Evolutionary conservation across 495 filamentous ascomycete genomes (phyloP).

Genomic region (Lasiosphaeria ovina): DNA sequence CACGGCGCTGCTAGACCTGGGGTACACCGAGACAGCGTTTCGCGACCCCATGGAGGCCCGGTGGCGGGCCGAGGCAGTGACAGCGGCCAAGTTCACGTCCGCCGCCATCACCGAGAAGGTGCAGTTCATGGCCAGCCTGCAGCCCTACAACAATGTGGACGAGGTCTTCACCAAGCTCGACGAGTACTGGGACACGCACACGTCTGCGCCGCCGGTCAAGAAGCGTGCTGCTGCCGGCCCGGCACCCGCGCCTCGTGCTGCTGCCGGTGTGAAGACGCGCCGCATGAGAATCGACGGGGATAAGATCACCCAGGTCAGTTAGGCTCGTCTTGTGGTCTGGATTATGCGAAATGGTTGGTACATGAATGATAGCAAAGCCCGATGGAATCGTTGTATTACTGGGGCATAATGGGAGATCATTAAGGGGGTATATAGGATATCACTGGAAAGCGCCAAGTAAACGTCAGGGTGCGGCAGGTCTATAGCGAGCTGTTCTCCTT

Average conservation of each 20-base stretch:
- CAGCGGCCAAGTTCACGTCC: constrained; percentile 24
- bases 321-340: not conserved
- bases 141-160: constrained; percentile 31
- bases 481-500: no score
- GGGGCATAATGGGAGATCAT: no score
- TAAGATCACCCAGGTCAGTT: not conserved
- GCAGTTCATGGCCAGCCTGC: constrained; percentile 28
- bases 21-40: constrained; percentile 47
- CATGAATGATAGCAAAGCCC: no score
- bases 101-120: constrained; percentile 29
- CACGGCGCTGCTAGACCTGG: constrained; percentile 43
- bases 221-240: constrained; percentile 9
- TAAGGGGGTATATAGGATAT: no score
- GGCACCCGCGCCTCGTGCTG: not conserved
- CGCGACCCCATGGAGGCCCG: constrained; percentile 33
- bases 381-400: no score
- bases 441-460: no score
- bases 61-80: constrained; percentile 29
- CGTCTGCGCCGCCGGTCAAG: not conserved
- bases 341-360: not conserved
- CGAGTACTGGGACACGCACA: constrained; percentile 26
- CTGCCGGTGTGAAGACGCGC: not conserved
- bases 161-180: constrained; percentile 24
- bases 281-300: constrained; percentile 11
- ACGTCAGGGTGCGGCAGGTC: no score